Evolutionary conservation across 1,284 basidiomycete genomes (phyloP).

Genomic region (Fomitopsis schrenkii): DNA sequence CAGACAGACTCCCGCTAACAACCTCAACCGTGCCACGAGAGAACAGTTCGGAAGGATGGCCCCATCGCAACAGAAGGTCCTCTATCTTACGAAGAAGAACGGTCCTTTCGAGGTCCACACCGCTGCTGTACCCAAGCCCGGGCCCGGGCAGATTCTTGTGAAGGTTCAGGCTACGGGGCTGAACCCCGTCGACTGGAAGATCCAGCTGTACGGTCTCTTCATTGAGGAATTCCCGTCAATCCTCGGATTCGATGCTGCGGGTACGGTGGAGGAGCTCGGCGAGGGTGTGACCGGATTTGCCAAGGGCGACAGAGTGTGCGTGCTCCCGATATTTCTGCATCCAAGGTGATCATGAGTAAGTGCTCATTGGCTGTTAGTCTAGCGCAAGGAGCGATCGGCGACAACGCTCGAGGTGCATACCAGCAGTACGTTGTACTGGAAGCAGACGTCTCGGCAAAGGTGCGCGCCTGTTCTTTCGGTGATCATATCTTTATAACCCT

Average conservation of each 20-base stretch:
- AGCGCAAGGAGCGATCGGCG: constrained; percentile 1
- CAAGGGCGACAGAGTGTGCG: constrained; percentile 14
- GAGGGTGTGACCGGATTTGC: constrained; percentile 9
- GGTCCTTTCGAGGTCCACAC: not conserved
- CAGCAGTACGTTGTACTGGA: not conserved
- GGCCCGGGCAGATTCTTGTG: constrained; percentile 39
- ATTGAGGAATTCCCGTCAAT: constrained; percentile 20
- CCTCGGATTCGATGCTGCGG: constrained; percentile 11
- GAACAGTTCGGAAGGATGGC: not conserved
- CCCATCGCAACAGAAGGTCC: not conserved
- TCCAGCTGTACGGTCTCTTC: constrained; percentile 23
- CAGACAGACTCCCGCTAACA: no score
- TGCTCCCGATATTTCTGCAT: no score
- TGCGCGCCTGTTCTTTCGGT: not conserved
- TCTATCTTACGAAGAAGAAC: not conserved
- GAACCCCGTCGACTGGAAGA: constrained; percentile 46
- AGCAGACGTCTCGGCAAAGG: constrained; percentile 4
- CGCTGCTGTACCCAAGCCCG: constrained; percentile 21
- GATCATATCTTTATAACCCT: no score
- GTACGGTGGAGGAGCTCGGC: constrained; percentile 17
- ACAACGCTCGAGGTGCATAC: not conserved
- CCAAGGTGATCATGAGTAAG: no score
- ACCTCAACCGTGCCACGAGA: no score
- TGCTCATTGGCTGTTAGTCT: not conserved
- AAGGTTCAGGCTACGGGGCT: constrained; percentile 37